Conservation (phyloP, 495 filamentous ascomycete species). For the Gamarada debralockiae region DNA sequence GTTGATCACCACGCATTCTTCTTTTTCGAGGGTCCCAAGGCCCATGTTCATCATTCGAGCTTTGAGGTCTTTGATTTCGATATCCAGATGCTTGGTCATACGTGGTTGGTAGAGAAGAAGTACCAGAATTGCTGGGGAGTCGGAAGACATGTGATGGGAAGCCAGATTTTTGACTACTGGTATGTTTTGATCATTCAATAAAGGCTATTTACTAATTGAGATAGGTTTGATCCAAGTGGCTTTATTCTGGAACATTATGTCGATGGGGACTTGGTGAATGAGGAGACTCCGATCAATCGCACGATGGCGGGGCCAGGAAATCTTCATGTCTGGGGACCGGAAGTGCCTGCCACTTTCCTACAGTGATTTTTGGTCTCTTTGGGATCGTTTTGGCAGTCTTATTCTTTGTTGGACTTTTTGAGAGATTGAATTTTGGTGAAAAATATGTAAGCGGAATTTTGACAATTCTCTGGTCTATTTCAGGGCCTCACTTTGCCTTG, state of each 20-base stretch:
- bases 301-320: conserved; percentile 41
- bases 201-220: not conserved
- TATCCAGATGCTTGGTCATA: conserved; percentile 67
- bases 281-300: conserved; percentile 40
- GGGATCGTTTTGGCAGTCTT: too few relatives aligned
- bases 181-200: conserved; percentile 25
- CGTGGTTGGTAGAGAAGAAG: conserved; percentile 60
- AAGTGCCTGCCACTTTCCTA: conserved; percentile 17
- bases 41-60: conserved; percentile 66
- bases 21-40: conserved; percentile 49
- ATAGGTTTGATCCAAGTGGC: conserved; percentile 53
- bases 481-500: too few relatives aligned
- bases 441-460: too few relatives aligned
- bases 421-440: too few relatives aligned
- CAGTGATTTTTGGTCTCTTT: too few relatives aligned
- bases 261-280: conserved; percentile 66
- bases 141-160: conserved; percentile 63
- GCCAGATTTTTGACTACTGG: conserved; percentile 71
- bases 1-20: conserved; percentile 77
- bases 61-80: conserved; percentile 79
- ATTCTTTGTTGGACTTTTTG: too few relatives aligned
- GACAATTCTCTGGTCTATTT: too few relatives aligned
- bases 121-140: conserved; percentile 71
- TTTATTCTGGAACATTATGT: conserved; percentile 65
- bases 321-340: conserved; percentile 45